phyloP scores from a whole-genome alignment of 352 stramenopile genomes.

The Aphanomyces astaci region DNA sequence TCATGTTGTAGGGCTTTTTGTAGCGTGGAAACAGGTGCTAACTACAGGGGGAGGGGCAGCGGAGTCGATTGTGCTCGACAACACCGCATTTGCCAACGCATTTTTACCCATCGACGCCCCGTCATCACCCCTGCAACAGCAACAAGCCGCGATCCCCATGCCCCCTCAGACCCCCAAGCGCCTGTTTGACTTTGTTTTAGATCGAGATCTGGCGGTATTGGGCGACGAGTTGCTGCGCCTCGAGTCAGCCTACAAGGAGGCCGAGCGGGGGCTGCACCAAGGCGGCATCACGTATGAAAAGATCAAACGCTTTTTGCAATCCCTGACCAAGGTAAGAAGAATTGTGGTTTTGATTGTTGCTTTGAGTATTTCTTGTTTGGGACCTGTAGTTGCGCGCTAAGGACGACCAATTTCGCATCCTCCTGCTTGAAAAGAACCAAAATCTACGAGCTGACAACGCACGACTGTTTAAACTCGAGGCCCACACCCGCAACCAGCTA shows the following conservation, averaged over 20 bases:
- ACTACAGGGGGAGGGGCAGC: constrained; percentile 23
- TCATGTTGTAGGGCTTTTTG: constrained; percentile 38
- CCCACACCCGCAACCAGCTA: constrained; percentile 56
- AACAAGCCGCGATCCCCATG: not conserved
- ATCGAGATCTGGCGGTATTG: constrained; percentile 41
- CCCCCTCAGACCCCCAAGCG: constrained; percentile 3
- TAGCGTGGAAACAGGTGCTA: constrained; percentile 47
- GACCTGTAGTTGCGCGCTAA: constrained; percentile 40
- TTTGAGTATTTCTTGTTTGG: not conserved
- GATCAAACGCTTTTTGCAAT: constrained; percentile 60
- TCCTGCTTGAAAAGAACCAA: constrained; percentile 45
- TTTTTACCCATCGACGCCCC: constrained; percentile 43
- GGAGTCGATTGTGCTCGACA: constrained; percentile 25
- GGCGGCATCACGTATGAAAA: constrained; percentile 63
- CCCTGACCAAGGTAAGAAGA: constrained; percentile 31
- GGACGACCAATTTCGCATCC: constrained; percentile 45
- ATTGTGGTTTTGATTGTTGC: not conserved
- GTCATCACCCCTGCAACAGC: not conserved
- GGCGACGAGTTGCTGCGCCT: constrained; percentile 38
- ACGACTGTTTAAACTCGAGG: constrained; percentile 49
- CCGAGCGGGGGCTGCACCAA: constrained; percentile 47
- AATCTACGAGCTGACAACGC: constrained; percentile 41
- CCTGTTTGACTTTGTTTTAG: constrained; percentile 27
- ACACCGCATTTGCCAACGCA: constrained; percentile 45
- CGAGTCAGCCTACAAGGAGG: constrained; percentile 51